A percentile compares a stretch with the other conserved stretches of the same genome.
These are phyloP conservation scores for Calonectria hongkongensis DNA, from an alignment of 2,329 filamentous ascomycete genomes.

Conservation along the genomic window DNA sequence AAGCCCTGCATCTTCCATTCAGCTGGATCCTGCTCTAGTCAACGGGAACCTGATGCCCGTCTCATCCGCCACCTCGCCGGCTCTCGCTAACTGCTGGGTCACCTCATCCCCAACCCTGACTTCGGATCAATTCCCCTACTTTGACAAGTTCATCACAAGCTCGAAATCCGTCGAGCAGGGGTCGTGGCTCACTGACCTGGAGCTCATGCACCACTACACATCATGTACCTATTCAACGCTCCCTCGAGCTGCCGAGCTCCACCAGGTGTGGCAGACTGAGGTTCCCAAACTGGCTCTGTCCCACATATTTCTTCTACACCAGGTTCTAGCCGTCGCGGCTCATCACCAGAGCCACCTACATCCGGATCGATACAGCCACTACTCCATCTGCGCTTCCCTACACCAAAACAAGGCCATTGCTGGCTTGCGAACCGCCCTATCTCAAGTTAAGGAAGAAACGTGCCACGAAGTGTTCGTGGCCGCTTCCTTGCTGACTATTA, in stretches of 20 bases:
- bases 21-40: neutral
- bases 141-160: constrained; percentile 49
- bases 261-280: constrained; percentile 57
- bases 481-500: constrained; percentile 58
- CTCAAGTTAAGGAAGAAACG: constrained; percentile 53
- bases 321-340: constrained; percentile 57
- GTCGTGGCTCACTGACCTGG: constrained; percentile 59
- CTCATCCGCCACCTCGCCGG: neutral
- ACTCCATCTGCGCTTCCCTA: constrained; percentile 56
- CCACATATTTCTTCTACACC: constrained; percentile 57
- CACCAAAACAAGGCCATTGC: constrained; percentile 58
- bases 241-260: constrained; percentile 54
- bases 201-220: constrained; percentile 61
- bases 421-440: constrained; percentile 55
- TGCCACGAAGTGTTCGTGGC: constrained; percentile 59
- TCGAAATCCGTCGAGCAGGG: constrained; percentile 42
- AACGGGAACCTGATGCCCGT: neutral
- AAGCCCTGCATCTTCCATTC: constrained; percentile 3
- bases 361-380: constrained; percentile 50
- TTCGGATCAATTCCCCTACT: constrained; percentile 48
- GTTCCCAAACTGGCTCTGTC: constrained; percentile 53
- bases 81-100: constrained; percentile 17
- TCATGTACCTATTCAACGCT: constrained; percentile 56
- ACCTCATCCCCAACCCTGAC: constrained; percentile 34
- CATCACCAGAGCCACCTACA: constrained; percentile 55